phyloP scores from a whole-genome alignment of 768 basidiomycete species.

The Hirschioporus abietinus region DNA sequence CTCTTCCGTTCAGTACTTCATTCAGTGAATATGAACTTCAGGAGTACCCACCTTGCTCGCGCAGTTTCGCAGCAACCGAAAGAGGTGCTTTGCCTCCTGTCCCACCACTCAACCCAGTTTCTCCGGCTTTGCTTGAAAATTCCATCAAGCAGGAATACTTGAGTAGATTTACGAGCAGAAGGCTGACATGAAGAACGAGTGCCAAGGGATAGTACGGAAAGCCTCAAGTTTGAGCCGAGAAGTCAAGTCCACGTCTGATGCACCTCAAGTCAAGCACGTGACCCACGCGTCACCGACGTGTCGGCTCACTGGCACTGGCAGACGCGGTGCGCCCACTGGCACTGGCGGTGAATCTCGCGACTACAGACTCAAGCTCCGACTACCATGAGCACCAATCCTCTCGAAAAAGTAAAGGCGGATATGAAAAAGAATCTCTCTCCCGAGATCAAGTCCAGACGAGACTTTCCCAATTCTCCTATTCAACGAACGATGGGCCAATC shows the following conservation, averaged over 20 bases:
- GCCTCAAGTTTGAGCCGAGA: not conserved
- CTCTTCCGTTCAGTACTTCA: not conserved
- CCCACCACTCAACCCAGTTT: not conserved
- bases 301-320: no score
- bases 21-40: not conserved
- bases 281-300: no score
- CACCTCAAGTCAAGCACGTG: no score
- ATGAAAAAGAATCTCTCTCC: not conserved
- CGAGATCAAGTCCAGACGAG: not conserved
- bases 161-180: not conserved
- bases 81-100: not conserved
- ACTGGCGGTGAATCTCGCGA: not conserved
- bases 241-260: no score
- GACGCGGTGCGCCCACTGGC: no score
- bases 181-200: not conserved
- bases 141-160: not conserved
- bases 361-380: not conserved
- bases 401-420: not conserved
- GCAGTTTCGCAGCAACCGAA: conserved; percentile 1
- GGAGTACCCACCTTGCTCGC: not conserved
- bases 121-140: not conserved
- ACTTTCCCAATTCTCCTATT: not conserved
- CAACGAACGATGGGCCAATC: not conserved
- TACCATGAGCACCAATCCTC: not conserved
- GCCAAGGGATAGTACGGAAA: not conserved